Conservation (phyloP, 2,329 filamentous ascomycete species). For the Cryphonectria parasitica region DNA sequence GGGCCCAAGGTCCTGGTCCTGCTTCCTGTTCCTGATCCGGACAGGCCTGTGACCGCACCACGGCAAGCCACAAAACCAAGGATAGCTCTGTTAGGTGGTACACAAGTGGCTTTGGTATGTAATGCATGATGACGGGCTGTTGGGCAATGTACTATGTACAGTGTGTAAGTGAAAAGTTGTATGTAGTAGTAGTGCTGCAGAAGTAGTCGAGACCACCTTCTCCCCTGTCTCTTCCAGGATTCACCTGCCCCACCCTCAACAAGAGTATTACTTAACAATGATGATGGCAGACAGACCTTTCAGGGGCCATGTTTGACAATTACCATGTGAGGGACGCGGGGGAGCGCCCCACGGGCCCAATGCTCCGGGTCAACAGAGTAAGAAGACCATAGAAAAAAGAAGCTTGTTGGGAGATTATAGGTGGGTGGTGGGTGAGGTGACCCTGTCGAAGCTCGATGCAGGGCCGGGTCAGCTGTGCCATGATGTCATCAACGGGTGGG, state of each 20-base stretch:
- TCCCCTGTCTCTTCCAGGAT: background rate
- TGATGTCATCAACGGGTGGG: slow-evolving; percentile 23
- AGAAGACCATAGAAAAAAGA: background rate
- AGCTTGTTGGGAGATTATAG: background rate
- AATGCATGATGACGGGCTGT: background rate
- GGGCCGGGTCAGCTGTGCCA: slow-evolving; percentile 17
- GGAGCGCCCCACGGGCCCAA: slow-evolving; percentile 3
- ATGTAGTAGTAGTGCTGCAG: background rate
- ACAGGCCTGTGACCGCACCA: background rate
- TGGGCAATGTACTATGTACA: background rate
- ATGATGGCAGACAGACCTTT: background rate
- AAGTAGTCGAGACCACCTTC: background rate
- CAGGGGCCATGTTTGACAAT: background rate
- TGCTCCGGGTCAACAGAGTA: slow-evolving; percentile 3
- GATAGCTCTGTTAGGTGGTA: background rate
- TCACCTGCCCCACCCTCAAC: background rate
- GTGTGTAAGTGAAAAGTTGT: background rate
- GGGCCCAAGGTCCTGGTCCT: background rate
- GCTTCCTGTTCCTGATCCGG: slow-evolving; percentile 8
- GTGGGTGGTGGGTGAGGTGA: background rate
- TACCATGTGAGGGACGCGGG: background rate
- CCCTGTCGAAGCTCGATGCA: slow-evolving; percentile 8
- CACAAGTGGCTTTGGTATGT: background rate
- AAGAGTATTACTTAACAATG: background rate
- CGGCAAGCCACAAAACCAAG: slow-evolving; percentile 3